Conservation (phyloP, 371 early-diverging fungal genomes). For the Lichtheimia ornata region DNA sequence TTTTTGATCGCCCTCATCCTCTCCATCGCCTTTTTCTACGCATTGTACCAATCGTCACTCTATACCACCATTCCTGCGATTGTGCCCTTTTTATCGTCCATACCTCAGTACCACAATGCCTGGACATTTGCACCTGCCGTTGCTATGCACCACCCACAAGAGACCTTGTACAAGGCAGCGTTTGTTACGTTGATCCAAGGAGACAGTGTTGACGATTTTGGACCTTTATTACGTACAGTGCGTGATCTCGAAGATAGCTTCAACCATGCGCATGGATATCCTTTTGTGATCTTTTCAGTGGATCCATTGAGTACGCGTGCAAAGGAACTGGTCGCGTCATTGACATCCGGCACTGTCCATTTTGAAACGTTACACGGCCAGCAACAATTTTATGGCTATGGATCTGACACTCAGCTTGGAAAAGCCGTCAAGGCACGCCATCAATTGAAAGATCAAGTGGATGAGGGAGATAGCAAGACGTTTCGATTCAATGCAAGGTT, state of each 20-base stretch:
- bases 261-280: constrained; percentile 29
- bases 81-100: background rate
- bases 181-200: constrained; percentile 35
- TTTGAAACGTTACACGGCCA: constrained; percentile 27
- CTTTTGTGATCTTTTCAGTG: constrained; percentile 39
- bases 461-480: constrained; percentile 37
- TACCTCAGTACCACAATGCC: background rate
- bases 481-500: constrained; percentile 41
- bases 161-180: constrained; percentile 29
- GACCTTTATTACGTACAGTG: constrained; percentile 27
- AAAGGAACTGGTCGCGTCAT: constrained; percentile 28
- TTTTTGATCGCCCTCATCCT: background rate
- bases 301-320: constrained; percentile 25
- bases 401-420: constrained; percentile 17
- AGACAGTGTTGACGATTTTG: constrained; percentile 20
- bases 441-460: constrained; percentile 19
- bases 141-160: constrained; percentile 25
- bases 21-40: background rate
- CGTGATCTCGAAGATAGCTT: constrained; percentile 40
- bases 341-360: constrained; percentile 17
- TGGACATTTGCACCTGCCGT: constrained; percentile 25
- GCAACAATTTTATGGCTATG: constrained; percentile 28
- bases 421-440: constrained; percentile 27
- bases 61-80: background rate
- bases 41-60: background rate